These are phyloP conservation scores for Tetracladium setigerum DNA, from an alignment of 495 filamentous ascomycete genomes.

Conservation along the genomic window DNA sequence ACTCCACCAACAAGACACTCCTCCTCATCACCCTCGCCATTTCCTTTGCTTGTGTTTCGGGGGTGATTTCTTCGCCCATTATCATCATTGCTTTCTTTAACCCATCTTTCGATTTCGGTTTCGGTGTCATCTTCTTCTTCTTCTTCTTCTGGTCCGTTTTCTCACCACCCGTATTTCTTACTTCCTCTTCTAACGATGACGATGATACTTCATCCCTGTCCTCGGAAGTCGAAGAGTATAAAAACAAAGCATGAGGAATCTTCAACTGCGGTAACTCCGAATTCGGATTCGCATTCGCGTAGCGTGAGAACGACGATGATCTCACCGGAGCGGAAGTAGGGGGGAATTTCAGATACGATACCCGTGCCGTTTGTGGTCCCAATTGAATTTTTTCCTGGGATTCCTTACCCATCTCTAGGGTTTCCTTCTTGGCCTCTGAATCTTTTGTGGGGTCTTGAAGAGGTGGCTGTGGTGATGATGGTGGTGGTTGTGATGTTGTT, in stretches of 20 bases:
- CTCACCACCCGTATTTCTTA: not conserved
- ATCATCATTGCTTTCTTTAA: not conserved
- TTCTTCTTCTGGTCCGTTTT: not conserved
- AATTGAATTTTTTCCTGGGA: not conserved
- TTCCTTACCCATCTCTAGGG: not conserved
- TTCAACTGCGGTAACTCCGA: constrained; percentile 4
- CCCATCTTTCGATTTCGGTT: not conserved
- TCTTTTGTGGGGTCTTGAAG: not conserved
- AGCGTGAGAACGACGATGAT: too few species aligned
- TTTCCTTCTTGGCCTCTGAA: not conserved
- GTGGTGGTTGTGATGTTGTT: not conserved
- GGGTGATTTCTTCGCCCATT: not conserved
- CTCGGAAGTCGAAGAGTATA: not conserved
- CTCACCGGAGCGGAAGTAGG: not conserved
- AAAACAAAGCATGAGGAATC: constrained; percentile 12
- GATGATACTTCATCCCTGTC: not conserved
- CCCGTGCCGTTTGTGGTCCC: not conserved
- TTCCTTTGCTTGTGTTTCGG: constrained; percentile 11
- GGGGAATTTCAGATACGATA: constrained; percentile 17
- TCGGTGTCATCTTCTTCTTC: not conserved
- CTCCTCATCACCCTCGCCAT: constrained; percentile 17
- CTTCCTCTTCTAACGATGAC: not conserved
- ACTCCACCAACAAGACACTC: constrained; percentile 15
- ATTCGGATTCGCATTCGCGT: not conserved
- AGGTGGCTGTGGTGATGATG: not conserved